Percentiles rank a stretch among this genome's conserved stretches.
Evolutionary conservation across 805 yeast species (phyloP).

Genomic region (Candida nitratophila): DNA sequence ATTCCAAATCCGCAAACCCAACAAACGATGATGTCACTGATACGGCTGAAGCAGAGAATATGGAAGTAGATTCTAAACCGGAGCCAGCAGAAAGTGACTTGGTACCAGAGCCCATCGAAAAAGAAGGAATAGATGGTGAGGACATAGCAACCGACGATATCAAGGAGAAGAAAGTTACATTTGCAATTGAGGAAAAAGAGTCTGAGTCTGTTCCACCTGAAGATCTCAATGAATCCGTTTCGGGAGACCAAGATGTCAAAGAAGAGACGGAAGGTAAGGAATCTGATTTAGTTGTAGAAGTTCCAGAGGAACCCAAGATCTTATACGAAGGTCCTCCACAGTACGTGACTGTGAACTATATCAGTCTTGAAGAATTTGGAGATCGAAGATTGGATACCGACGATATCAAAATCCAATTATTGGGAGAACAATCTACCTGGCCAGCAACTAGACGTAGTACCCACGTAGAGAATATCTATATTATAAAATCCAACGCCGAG

Average conservation of each 20-base stretch:
- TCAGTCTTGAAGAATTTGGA: constrained; percentile 46
- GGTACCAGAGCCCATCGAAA: neutral
- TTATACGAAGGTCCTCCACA: constrained; percentile 64
- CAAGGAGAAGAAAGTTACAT: constrained; percentile 9
- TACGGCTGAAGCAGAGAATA: constrained; percentile 19
- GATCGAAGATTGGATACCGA: constrained; percentile 22
- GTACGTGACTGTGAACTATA: constrained; percentile 45
- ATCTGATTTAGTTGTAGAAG: neutral
- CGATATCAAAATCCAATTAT: constrained; percentile 34
- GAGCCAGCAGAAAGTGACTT: too few relatives aligned
- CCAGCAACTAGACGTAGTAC: constrained; percentile 48
- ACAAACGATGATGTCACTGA: too few relatives aligned
- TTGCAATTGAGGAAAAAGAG: too few relatives aligned
- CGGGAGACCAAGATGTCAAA: too few relatives aligned
- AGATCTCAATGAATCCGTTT: too few relatives aligned
- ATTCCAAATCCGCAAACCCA: too few relatives aligned
- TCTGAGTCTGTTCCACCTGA: too few relatives aligned
- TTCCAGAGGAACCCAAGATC: constrained; percentile 1
- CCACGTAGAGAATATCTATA: constrained; percentile 38
- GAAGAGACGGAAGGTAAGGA: constrained; percentile 3
- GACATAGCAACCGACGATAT: neutral
- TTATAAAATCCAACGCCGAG: constrained; percentile 21
- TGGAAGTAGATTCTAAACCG: constrained; percentile 9
- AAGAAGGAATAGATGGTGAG: neutral
- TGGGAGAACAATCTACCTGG: constrained; percentile 53